Base-by-base conservation (phyloP, 805 yeast genomes). In the Ogataea zsoltii region DNA sequence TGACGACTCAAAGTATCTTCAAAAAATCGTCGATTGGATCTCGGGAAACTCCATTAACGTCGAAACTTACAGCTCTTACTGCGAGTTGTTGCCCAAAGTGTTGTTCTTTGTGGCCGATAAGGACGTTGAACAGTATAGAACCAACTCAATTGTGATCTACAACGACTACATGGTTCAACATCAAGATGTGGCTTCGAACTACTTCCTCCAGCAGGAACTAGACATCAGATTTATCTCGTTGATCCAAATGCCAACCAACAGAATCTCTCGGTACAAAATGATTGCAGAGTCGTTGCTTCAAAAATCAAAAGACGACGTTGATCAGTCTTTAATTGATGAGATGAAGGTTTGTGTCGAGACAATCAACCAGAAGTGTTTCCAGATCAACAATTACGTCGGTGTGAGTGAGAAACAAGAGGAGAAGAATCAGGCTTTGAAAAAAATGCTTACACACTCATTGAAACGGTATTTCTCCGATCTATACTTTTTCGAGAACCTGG, bases 191-290 rank as follows among this genome's bases (percentile, higher is more conserved):
- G 51, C 51, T 15, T 39, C 49, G n/a, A 56, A 33, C 49, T 55
- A 43, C 70, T 72, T 17, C 62, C 62, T 66, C 63, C 71, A 77
- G 49, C 69, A 72, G 4, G 53, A 51, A 2, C 54, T 70, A 55
- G 87, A 82, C 57, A 64, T 79, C 21, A 74, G 85, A 4, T 77
- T 82, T 40, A 54, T 60, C 26, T 79, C 85, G 0, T 66, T 81
- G 49, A 60, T 77, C 23, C 82, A 79, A 53, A 72, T 71, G 59
- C 85, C 87, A 3, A 66, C 78, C 10, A 61, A 74, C 33, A 60
- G 85, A 50, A 64, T 76, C 7, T 60, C 74, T 3, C 77, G 78
- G 51, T 80, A 80, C 55, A 68, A 72, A 43, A 62, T 80, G 29
- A 68, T 80, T n/a, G 51, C 77, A n/a, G 76, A 75, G 25, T 63